Base-by-base conservation (phyloP, 2,329 filamentous ascomycete genomes). In the Trichoderma asperellum region DNA sequence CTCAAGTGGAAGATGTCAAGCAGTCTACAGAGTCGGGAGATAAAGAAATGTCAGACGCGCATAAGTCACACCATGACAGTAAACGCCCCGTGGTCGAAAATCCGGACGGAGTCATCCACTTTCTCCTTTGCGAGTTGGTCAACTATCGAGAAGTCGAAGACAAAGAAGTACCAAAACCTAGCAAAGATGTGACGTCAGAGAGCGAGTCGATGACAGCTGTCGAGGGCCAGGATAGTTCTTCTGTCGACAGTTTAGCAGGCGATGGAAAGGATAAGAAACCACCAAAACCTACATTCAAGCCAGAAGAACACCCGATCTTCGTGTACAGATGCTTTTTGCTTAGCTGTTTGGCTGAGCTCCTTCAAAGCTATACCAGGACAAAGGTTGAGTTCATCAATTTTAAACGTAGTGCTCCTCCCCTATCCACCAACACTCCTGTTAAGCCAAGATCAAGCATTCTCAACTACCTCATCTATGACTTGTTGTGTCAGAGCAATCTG, bases 301-400 rank as follows among this genome's bases (percentile, higher is more conserved):
- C 92, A 0, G 94, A 97, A 62, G 92, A 97, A 40, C 94, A 99
- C 78, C 93, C 94, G 0, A 97, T 97, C 70, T 99, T 97, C 81
- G 91, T 98, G 65, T 99, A 98, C 77, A 89, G 96, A 59, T 97
- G 95, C 82, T 97, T 98, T 83, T 83, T 99, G 63, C 86, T 99
- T 37, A 94, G 96, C 77, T 97, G 94, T 76, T 83, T 99, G 49
- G 91, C 93, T 0, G 96, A 99, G 79, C 87, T 99, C 16, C 84
- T 99, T 16, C 90, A 92, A 69, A 96, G 92, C 76, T 99, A 98
- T 82, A 97, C 94, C 74, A 90, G 94, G 66, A 93, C 94, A 10
- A 99, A 99, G 84, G 89, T 99, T 55, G 96, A 99, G 78, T 98
- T 99, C 78, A 97, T 99, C 83, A 98, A 97, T 79, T 99, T 97